Conservation (phyloP, 257 asterid genomes). For the Capsicum pubescens region DNA sequence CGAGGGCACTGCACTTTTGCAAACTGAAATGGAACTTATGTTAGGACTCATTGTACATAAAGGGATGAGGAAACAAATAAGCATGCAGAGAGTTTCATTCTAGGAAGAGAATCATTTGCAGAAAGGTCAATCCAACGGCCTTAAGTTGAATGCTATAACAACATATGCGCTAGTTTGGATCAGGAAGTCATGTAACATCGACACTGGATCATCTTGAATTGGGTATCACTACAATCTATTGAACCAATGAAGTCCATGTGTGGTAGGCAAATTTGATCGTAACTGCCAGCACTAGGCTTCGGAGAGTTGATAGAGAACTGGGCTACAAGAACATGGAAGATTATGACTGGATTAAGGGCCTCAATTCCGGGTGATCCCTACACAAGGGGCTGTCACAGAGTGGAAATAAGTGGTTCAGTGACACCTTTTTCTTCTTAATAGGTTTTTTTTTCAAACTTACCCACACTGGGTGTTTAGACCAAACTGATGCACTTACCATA, state of each 20-base stretch:
- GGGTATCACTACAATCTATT: background rate
- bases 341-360: background rate
- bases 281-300: background rate
- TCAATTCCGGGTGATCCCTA: background rate
- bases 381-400: background rate
- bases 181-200: background rate
- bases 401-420: background rate
- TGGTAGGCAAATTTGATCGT: background rate
- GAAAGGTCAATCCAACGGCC: background rate
- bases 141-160: background rate
- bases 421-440: background rate
- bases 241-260: background rate
- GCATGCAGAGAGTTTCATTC: conserved; percentile 8
- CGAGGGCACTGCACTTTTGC: conserved; percentile 98
- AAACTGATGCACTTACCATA: too few species aligned
- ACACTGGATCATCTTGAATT: background rate
- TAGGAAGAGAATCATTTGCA: background rate
- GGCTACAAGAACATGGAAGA: background rate
- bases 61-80: background rate
- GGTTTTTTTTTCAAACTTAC: background rate
- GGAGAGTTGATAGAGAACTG: background rate
- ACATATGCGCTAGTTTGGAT: background rate
- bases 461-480: too few species aligned
- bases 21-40: conserved; percentile 51
- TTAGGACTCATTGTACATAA: background rate